Evolutionary conservation across 371 early-diverging fungal species (phyloP).

Genomic region (Rhizopus delemar): DNA sequence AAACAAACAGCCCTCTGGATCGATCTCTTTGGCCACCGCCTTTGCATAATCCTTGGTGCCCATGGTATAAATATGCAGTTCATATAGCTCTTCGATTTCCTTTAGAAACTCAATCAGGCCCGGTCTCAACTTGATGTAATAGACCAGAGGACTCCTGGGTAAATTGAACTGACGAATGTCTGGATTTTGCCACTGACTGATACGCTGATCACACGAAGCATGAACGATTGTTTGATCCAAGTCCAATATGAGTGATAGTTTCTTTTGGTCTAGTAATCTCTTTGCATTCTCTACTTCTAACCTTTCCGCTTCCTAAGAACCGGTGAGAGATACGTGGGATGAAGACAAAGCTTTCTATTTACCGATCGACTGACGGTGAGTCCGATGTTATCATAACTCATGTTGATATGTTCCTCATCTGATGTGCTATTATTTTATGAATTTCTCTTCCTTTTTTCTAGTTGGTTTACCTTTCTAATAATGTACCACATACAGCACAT

Average conservation of each 20-base stretch:
- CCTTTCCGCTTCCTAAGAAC: constrained; percentile 72
- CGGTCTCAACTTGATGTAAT: constrained; percentile 88
- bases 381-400: constrained; percentile 77
- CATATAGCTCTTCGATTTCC: constrained; percentile 71
- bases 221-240: constrained; percentile 99
- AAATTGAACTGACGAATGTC: constrained; percentile 71
- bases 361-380: constrained; percentile 70
- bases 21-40: constrained; percentile 86
- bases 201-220: constrained; percentile 82
- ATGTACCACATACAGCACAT: constrained; percentile 80
- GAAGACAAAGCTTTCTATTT: constrained; percentile 4
- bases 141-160: constrained; percentile 65
- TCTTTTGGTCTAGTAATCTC: constrained; percentile 68
- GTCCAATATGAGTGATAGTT: constrained; percentile 95
- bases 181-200: constrained; percentile 71
- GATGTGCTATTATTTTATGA: neutral
- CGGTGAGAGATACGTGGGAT: no score
- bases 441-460: neutral
- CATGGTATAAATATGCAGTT: constrained; percentile 99
- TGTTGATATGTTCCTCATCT: constrained; percentile 44
- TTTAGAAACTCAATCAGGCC: constrained; percentile 80
- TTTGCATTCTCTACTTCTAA: constrained; percentile 74
- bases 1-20: constrained; percentile 82
- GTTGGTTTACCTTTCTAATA: constrained; percentile 51
- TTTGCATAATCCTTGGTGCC: constrained; percentile 96